Conservation (phyloP, 345 rosid species). For the Salix viminalis region DNA sequence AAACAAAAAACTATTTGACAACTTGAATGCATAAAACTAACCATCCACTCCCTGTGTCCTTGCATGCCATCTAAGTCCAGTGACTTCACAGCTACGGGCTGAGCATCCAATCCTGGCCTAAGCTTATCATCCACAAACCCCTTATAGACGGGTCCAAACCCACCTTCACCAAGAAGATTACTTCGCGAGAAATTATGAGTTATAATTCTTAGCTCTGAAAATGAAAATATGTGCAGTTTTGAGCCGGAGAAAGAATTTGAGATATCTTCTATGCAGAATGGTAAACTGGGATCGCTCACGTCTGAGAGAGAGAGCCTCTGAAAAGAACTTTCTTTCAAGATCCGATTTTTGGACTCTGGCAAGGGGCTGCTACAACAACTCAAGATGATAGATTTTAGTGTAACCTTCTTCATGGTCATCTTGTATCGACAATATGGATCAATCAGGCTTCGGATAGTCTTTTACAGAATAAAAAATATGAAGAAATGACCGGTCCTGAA, state of each 20-base stretch:
- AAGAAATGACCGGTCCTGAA: background rate
- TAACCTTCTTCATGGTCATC: constrained; percentile 33
- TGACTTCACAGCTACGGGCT: constrained; percentile 72
- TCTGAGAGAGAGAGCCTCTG: constrained; percentile 51
- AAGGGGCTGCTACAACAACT: constrained; percentile 35
- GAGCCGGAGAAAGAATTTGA: constrained; percentile 55
- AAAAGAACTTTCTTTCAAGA: constrained; percentile 37
- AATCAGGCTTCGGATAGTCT: background rate
- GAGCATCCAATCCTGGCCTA: constrained; percentile 52
- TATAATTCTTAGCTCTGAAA: constrained; percentile 44
- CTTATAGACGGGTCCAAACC: constrained; percentile 75
- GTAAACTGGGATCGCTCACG: constrained; percentile 51
- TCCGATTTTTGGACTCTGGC: constrained; percentile 19
- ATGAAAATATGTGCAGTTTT: constrained; percentile 48
- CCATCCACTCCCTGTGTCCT: constrained; percentile 91
- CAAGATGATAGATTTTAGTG: constrained; percentile 41
- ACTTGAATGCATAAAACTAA: constrained; percentile 12
- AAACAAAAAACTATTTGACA: background rate
- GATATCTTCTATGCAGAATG: constrained; percentile 50
- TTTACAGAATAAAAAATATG: background rate
- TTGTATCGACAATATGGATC: background rate
- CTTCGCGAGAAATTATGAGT: constrained; percentile 49
- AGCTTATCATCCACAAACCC: constrained; percentile 60
- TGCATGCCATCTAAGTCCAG: constrained; percentile 65
- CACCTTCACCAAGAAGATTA: constrained; percentile 71